These are phyloP conservation scores for Schizophyllum amplum DNA, from an alignment of 1,284 basidiomycete species.

Conservation along the genomic window DNA sequence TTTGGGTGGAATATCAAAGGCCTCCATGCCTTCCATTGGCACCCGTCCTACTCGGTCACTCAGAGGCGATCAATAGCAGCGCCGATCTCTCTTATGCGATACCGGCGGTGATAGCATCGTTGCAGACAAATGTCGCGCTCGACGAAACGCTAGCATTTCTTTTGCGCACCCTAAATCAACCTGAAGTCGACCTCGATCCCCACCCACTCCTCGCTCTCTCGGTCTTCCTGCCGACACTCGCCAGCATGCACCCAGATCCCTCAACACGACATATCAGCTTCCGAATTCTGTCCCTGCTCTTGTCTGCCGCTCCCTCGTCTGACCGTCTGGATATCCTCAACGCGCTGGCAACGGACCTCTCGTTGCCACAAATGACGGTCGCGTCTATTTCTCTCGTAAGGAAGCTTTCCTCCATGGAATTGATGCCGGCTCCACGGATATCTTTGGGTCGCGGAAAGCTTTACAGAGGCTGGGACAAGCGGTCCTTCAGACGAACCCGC, in stretches of 20 bases:
- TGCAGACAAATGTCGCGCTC: conserved; percentile 43
- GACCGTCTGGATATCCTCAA: conserved; percentile 45
- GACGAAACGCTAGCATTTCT: conserved; percentile 54
- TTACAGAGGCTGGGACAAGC: conserved; percentile 42
- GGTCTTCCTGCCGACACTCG: conserved; percentile 42
- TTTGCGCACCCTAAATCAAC: conserved; percentile 29
- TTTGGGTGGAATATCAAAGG: no score
- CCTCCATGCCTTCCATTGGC: no score
- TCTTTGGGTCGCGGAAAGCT: conserved; percentile 41
- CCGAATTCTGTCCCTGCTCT: conserved; percentile 44
- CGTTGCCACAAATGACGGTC: conserved; percentile 55
- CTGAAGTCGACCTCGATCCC: conserved; percentile 20
- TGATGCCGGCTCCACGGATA: conserved; percentile 16
- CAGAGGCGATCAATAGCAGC: conserved; percentile 15
- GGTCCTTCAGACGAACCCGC: conserved; percentile 41
- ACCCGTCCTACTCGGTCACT: conserved; percentile 45
- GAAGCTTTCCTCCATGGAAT: conserved; percentile 54
- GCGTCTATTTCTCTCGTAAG: conserved; percentile 62
- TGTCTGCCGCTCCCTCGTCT: conserved; percentile 36
- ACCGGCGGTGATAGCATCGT: conserved; percentile 36
- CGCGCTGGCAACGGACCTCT: conserved; percentile 38
- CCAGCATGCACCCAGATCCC: conserved; percentile 53
- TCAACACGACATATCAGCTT: conserved; percentile 49
- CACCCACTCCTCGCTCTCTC: conserved; percentile 41
- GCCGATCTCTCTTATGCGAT: conserved; percentile 28